Percentiles rank a stretch among this genome's conserved stretches.
phyloP scores from a whole-genome alignment of 2,329 filamentous ascomycete genomes.

The Cladosporium austrohemisphaericum region DNA sequence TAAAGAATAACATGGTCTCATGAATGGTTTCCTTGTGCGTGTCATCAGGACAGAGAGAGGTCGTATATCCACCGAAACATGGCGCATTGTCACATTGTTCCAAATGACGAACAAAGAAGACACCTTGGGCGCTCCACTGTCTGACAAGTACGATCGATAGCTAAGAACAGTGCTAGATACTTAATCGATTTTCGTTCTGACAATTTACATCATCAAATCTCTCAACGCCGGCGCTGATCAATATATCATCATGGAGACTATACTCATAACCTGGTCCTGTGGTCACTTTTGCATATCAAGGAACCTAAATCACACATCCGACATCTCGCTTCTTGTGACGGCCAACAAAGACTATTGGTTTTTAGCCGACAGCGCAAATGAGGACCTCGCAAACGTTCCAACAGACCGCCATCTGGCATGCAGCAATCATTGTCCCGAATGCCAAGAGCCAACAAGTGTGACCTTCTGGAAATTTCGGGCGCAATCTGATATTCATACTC shows the following conservation, averaged over 20 bases:
- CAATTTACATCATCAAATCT: neutral
- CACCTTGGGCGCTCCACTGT: neutral
- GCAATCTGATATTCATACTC: neutral
- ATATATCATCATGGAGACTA: neutral
- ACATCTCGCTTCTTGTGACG: neutral
- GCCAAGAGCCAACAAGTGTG: neutral
- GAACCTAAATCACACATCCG: neutral
- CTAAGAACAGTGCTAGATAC: neutral
- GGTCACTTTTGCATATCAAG: neutral
- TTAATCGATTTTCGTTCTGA: neutral
- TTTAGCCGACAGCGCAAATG: neutral
- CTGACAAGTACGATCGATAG: no score
- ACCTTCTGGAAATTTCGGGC: neutral
- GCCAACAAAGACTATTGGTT: neutral
- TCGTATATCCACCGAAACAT: no score
- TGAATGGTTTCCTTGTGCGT: no score
- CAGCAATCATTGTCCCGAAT: neutral
- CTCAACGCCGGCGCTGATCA: constrained; percentile 6
- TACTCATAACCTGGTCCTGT: constrained; percentile 6
- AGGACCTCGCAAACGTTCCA: neutral
- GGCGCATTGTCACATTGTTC: no score
- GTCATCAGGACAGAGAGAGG: no score
- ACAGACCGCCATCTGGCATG: neutral
- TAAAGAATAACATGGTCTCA: no score
- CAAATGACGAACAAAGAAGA: no score